These are phyloP conservation scores for Talaromyces stipitatus DNA, from an alignment of 495 filamentous ascomycete genomes.

Conservation along the genomic window DNA sequence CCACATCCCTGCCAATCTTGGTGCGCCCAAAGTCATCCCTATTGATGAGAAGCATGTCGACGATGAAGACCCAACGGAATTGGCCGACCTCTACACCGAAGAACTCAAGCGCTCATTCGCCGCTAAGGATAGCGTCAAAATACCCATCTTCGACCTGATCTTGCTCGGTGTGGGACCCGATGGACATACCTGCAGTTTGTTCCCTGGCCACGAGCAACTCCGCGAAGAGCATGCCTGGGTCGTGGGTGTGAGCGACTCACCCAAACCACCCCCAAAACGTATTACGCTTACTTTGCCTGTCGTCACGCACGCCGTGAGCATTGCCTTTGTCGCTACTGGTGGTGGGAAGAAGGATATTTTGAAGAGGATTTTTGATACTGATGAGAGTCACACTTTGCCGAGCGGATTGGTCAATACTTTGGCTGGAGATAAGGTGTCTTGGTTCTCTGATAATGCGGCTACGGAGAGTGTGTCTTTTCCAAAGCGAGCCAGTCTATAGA, in stretches of 20 bases:
- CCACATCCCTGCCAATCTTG: constrained; percentile 65
- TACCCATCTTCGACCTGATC: constrained; percentile 90
- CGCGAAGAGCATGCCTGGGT: constrained; percentile 91
- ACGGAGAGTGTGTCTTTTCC: constrained; percentile 79
- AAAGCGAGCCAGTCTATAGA: constrained; percentile 49
- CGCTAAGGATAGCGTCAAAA: constrained; percentile 75
- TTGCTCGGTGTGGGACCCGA: constrained; percentile 91
- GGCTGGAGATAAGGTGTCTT: constrained; percentile 77
- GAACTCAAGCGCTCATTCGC: constrained; percentile 76
- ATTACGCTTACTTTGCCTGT: constrained; percentile 92
- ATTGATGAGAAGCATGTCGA: constrained; percentile 66
- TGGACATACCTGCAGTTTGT: constrained; percentile 94
- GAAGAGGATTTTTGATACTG: constrained; percentile 80
- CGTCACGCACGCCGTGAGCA: constrained; percentile 68
- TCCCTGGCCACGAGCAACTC: constrained; percentile 81
- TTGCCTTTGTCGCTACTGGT: constrained; percentile 90
- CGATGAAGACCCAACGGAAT: constrained; percentile 80
- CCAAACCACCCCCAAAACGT: constrained; percentile 84
- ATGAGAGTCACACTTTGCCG: constrained; percentile 67
- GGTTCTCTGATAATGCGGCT: constrained; percentile 85
- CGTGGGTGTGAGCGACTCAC: constrained; percentile 79
- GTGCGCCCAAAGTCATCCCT: constrained; percentile 63
- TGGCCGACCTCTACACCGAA: constrained; percentile 92
- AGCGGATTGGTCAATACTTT: constrained; percentile 80
- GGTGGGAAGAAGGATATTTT: constrained; percentile 82